Conservation (phyloP, 1,139 yeast species). For the Fermentozyma sake region DNA sequence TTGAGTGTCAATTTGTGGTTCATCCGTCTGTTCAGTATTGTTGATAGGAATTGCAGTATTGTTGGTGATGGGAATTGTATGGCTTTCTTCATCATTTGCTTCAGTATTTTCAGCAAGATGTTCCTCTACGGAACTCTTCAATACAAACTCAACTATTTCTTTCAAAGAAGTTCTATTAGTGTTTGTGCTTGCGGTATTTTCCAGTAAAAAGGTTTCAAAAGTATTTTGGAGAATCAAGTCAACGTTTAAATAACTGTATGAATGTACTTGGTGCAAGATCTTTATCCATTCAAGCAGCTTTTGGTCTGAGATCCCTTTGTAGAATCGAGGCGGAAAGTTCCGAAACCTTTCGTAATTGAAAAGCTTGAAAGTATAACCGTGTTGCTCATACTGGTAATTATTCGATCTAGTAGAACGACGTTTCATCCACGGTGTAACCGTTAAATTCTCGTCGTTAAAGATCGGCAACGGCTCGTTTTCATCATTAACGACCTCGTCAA, state of each 20-base stretch:
- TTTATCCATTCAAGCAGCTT: slow-evolving; percentile 11
- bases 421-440: too few species aligned
- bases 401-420: background rate
- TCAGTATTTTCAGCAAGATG: background rate
- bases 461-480: slow-evolving; percentile 2
- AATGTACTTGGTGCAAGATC: slow-evolving; percentile 9
- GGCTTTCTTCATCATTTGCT: too few species aligned
- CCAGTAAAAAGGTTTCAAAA: slow-evolving; percentile 7
- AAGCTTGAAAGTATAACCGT: background rate
- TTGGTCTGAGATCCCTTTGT: slow-evolving; percentile 13
- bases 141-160: slow-evolving; percentile 3
- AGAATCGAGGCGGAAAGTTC: slow-evolving; percentile 9
- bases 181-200: slow-evolving; percentile 2
- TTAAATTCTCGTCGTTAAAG: background rate
- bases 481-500: slow-evolving; percentile 1
- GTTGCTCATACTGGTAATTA: slow-evolving; percentile 1
- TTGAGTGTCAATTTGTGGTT: too few species aligned
- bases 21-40: too few species aligned
- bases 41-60: too few species aligned
- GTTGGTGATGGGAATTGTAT: too few species aligned
- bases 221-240: slow-evolving; percentile 10
- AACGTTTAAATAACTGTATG: slow-evolving; percentile 12
- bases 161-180: slow-evolving; percentile 5
- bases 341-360: slow-evolving; percentile 1
- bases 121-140: background rate